phyloP scores from a whole-genome alignment of 208 protist genomes.

The Leishmania turanica region DNA sequence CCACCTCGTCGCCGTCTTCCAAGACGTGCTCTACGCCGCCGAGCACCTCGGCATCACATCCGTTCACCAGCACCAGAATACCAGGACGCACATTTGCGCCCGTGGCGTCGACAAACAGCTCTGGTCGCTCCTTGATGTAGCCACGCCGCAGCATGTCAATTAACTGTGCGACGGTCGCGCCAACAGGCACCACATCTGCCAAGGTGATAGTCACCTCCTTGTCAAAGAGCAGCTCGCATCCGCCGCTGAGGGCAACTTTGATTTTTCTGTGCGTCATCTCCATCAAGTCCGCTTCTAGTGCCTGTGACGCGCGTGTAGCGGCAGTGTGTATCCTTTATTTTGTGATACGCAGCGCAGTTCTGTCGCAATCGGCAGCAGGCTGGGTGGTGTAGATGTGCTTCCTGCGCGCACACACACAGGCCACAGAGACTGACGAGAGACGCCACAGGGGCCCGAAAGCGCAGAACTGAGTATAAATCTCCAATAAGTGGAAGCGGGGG shows the following conservation, averaged over 20 bases:
- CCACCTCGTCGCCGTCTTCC: slow-evolving; percentile 84
- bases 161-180: slow-evolving; percentile 48
- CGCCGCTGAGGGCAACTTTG: slow-evolving; percentile 61
- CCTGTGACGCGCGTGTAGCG: background rate
- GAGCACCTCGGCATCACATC: slow-evolving; percentile 92
- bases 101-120: slow-evolving; percentile 75
- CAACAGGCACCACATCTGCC: slow-evolving; percentile 38
- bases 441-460: no score
- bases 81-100: slow-evolving; percentile 83
- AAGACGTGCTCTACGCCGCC: slow-evolving; percentile 85
- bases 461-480: background rate
- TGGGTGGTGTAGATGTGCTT: background rate
- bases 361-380: background rate
- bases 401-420: background rate
- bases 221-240: slow-evolving; percentile 85
- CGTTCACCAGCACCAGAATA: slow-evolving; percentile 94
- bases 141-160: slow-evolving; percentile 52
- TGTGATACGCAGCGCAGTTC: background rate
- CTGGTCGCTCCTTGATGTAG: slow-evolving; percentile 72
- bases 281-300: background rate
- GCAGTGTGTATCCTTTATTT: no score
- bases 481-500: no score
- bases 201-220: slow-evolving; percentile 46
- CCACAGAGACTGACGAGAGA: background rate
- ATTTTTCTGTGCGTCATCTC: slow-evolving; percentile 27